Conservation (phyloP, 805 yeast genomes). For the Starmerella cellae region DNA sequence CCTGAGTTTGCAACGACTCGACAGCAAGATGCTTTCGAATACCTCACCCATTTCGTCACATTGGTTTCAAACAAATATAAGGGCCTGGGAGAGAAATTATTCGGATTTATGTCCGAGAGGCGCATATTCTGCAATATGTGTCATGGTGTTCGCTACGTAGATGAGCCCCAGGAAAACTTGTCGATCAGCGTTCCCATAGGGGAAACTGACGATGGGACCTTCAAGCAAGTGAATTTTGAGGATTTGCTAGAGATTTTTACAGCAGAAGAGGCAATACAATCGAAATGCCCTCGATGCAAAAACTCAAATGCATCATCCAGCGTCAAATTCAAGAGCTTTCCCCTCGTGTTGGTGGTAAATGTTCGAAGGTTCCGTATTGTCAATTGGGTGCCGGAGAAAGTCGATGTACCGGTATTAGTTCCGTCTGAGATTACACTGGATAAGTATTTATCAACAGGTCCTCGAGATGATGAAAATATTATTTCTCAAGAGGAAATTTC, state of each 20-base stretch:
- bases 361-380: slow-evolving; percentile 71
- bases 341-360: slow-evolving; percentile 55
- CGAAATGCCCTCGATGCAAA: slow-evolving; percentile 37
- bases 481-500: slow-evolving; percentile 25
- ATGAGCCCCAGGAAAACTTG: slow-evolving; percentile 48
- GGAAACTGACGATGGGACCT: slow-evolving; percentile 34
- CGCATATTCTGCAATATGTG: slow-evolving; percentile 50
- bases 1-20: slow-evolving; percentile 71
- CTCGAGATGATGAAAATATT: slow-evolving; percentile 31
- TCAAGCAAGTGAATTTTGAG: slow-evolving; percentile 37
- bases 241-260: slow-evolving; percentile 38
- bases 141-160: slow-evolving; percentile 43
- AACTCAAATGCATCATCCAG: slow-evolving; percentile 26
- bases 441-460: slow-evolving; percentile 32
- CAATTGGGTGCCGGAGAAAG: slow-evolving; percentile 82
- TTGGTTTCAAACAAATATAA: slow-evolving; percentile 33
- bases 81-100: slow-evolving; percentile 38
- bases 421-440: slow-evolving; percentile 37
- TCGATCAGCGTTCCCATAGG: slow-evolving; percentile 43
- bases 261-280: slow-evolving; percentile 45
- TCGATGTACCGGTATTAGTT: slow-evolving; percentile 54
- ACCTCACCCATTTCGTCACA: slow-evolving; percentile 53
- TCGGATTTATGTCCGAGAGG: slow-evolving; percentile 53
- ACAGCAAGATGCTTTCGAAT: slow-evolving; percentile 95
- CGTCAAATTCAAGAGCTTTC: slow-evolving; percentile 46